Evolutionary conservation across 1,139 yeast species (phyloP).

Genomic region (Diutina catenulata): DNA sequence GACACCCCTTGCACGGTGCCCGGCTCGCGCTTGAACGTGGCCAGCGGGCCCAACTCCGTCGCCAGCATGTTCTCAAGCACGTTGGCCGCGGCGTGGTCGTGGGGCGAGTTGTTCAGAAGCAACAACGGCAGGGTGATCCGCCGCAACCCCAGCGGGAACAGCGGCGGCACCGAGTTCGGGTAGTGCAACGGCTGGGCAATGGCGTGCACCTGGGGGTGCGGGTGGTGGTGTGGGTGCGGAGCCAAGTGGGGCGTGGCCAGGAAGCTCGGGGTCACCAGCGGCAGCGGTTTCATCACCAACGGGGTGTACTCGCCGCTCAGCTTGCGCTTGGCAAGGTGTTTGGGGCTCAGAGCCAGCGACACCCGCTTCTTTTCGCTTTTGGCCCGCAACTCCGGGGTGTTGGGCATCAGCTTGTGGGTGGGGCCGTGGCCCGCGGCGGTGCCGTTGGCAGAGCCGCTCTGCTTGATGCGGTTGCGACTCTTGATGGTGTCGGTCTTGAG

Average conservation of each 20-base stretch:
- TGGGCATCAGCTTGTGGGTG: conserved; percentile 14
- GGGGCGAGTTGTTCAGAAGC: conserved; percentile 33
- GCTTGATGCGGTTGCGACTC: conserved; percentile 72
- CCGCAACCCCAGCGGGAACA: conserved; percentile 54
- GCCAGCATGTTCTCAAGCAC: conserved; percentile 45
- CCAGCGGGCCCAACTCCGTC: conserved; percentile 35
- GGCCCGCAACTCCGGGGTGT: conserved; percentile 27
- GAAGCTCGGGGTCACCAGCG: neutral
- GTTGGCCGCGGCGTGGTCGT: conserved; percentile 34
- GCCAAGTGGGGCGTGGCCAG: neutral
- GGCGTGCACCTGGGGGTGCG: neutral
- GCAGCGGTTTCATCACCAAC: conserved; percentile 1
- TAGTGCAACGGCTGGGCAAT: conserved; percentile 45
- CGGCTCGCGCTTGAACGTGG: conserved; percentile 16
- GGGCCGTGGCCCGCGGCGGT: too few species aligned
- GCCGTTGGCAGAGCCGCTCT: conserved; percentile 19
- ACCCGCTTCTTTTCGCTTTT: neutral
- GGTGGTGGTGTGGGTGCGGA: neutral
- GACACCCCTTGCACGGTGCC: conserved; percentile 1
- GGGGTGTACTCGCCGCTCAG: conserved; percentile 3
- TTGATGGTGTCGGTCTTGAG: conserved; percentile 87
- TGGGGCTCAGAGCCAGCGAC: neutral
- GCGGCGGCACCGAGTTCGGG: conserved; percentile 60
- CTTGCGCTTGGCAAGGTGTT: neutral
- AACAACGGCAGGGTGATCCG: conserved; percentile 55